Percentiles rank a stretch among this genome's conserved stretches.
Conservation (phyloP, 1,139 yeast species). For the Waltiozyma sp. region DNA sequence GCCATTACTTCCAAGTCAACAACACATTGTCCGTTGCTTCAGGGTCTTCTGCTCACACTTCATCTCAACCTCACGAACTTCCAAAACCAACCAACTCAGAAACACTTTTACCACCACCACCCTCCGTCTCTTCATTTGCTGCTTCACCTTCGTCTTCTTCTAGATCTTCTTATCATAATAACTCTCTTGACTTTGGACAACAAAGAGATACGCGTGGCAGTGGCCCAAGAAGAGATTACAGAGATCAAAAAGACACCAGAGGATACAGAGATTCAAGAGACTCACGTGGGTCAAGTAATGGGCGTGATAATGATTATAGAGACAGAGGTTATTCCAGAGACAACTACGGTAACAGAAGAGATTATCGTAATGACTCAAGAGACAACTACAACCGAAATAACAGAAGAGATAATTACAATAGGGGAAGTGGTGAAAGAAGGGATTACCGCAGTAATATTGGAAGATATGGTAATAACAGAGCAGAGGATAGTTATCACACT, state of each 20-base stretch:
- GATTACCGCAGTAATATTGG: slow-evolving; percentile 1
- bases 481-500: slow-evolving; percentile 2
- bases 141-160: background rate
- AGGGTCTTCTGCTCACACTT: too few relatives aligned
- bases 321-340: background rate
- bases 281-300: slow-evolving; percentile 5
- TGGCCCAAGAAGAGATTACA: slow-evolving; percentile 4
- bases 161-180: slow-evolving; percentile 1
- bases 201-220: slow-evolving; percentile 1
- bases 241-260: slow-evolving; percentile 6
- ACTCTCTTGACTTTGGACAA: background rate
- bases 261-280: slow-evolving; percentile 9
- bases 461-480: slow-evolving; percentile 2
- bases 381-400: slow-evolving; percentile 1
- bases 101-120: background rate
- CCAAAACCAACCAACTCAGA: too few relatives aligned
- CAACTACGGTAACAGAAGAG: background rate
- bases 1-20: background rate
- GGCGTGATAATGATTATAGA: slow-evolving; percentile 2
- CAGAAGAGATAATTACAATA: slow-evolving; percentile 2
- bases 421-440: slow-evolving; percentile 6
- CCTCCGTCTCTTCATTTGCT: too few relatives aligned
- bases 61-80: too few relatives aligned
- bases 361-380: background rate
- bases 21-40: too few relatives aligned